Evolutionary conservation across 2,329 filamentous ascomycete species (phyloP), one percentile per base, ranked within the genome.

Genomic region (Ceratocystis colombiana): DNA sequence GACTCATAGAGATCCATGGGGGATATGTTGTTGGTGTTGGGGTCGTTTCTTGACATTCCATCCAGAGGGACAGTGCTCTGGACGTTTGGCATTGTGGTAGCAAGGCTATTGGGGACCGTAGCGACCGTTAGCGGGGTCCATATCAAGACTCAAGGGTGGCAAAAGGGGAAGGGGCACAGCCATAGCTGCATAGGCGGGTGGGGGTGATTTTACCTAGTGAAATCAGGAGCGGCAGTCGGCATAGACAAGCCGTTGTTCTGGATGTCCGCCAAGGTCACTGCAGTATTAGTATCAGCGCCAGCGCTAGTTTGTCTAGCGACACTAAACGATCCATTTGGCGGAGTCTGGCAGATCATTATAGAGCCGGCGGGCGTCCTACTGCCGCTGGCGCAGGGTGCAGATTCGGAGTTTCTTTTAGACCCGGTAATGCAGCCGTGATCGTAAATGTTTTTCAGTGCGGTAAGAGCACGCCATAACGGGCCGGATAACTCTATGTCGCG

Each of bases 1-100:
- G 83, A 85, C 71, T 87, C 84, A 71, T 86, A 87, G 0, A 87
- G 75, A 68, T 87, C 84, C 83, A 87, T 84, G 0, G 84, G 84
- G 46, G 84, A 84, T 78, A 87, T 83, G 70, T 84, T 82, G 44
- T 82, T 76, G 2, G 80, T 77, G 64, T 66, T 68, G 17, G 82
- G 81, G 68, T 86, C 84, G 10, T 82, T 74, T 45, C 76, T 73
- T 62, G 75, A 73, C 62, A 84, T 74, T 59, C 79, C 79, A 5
- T 80, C 73, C 44, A 83, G 72, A 62, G 72, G 73, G 55, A 75
- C 72, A 67, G 61, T 22, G 28, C 61, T 53, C 64, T 68, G 61
- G 30, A 68, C 64, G 55, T 55, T 64, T n/a, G 66, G 15, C 50
- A 67, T 59, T 33, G 65, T 65, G 57, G 67, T 66, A 22, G 66